A percentile compares a stretch with the other conserved stretches of the same genome.
Conservation (phyloP, 2,329 filamentous ascomycete species). For the Tolypocladium guangdongense region DNA sequence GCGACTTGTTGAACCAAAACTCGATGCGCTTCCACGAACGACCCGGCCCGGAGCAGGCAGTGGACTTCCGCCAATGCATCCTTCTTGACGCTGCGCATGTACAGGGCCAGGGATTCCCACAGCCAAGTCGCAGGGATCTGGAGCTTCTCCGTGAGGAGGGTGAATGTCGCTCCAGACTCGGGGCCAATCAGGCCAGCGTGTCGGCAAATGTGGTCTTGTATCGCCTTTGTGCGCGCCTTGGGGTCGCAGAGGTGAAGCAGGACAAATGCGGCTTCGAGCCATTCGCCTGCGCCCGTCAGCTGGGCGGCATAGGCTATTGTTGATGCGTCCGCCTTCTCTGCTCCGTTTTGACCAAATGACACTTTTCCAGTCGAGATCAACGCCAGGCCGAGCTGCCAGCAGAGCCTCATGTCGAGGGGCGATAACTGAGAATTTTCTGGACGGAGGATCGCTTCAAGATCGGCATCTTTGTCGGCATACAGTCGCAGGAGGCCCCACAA, state of each 20-base stretch:
- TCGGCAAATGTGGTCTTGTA: slow-evolving; percentile 63
- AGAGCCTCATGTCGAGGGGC: slow-evolving; percentile 62
- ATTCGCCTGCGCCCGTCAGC: slow-evolving; percentile 52
- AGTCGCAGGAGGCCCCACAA: slow-evolving; percentile 81
- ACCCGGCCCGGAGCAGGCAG: slow-evolving; percentile 67
- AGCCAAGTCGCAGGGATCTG: slow-evolving; percentile 70
- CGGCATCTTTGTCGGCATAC: slow-evolving; percentile 50
- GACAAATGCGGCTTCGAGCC: slow-evolving; percentile 64
- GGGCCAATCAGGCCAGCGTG: slow-evolving; percentile 58
- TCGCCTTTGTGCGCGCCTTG: slow-evolving; percentile 49
- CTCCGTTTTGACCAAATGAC: slow-evolving; percentile 40
- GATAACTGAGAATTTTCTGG: slow-evolving; percentile 69
- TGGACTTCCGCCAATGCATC: slow-evolving; percentile 63
- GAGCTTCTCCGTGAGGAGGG: slow-evolving; percentile 50
- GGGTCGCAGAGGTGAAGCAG: slow-evolving; percentile 62
- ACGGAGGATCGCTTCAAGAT: slow-evolving; percentile 60
- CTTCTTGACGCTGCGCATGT: slow-evolving; percentile 62
- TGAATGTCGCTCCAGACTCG: slow-evolving; percentile 44
- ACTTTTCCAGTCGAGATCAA: slow-evolving; percentile 41
- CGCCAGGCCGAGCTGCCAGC: slow-evolving; percentile 74
- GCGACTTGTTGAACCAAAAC: slow-evolving; percentile 74
- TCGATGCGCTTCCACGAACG: slow-evolving; percentile 71
- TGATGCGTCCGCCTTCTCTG: slow-evolving; percentile 53
- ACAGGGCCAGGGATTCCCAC: slow-evolving; percentile 76
- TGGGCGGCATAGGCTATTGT: slow-evolving; percentile 56